phyloP scores from a whole-genome alignment of 345 rosid species.

The Camelina neglecta region DNA sequence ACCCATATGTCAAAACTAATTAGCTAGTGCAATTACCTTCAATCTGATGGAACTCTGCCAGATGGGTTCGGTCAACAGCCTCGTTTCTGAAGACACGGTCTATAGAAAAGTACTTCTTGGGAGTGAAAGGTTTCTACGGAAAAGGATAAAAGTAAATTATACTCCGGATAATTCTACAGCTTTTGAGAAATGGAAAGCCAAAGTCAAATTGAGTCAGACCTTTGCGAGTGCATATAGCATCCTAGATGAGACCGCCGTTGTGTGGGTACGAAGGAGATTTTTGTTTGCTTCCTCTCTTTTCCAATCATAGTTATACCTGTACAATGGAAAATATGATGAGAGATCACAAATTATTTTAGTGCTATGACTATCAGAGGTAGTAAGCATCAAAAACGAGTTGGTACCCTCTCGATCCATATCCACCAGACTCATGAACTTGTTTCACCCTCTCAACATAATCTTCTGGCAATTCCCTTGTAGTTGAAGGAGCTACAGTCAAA shows the following conservation, averaged over 20 bases:
- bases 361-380: not conserved
- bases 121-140: slow-evolving; percentile 64
- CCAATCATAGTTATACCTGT: slow-evolving; percentile 89
- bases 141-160: slow-evolving; percentile 12
- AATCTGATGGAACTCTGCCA: slow-evolving; percentile 96
- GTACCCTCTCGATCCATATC: slow-evolving; percentile 94
- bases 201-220: slow-evolving; percentile 50
- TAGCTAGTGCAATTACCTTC: slow-evolving; percentile 65
- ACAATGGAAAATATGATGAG: not conserved
- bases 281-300: slow-evolving; percentile 97
- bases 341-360: slow-evolving; percentile 1
- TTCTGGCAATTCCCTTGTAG: slow-evolving; percentile 78
- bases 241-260: slow-evolving; percentile 89
- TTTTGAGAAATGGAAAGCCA: not conserved
- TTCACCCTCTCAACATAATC: slow-evolving; percentile 87
- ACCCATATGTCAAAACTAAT: not conserved
- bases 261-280: slow-evolving; percentile 92
- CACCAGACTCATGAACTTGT: slow-evolving; percentile 81
- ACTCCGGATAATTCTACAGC: slow-evolving; percentile 10
- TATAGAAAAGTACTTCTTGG: slow-evolving; percentile 89
- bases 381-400: slow-evolving; percentile 7
- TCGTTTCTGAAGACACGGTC: slow-evolving; percentile 99
- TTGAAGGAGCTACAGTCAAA: slow-evolving; percentile 69
- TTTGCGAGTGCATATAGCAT: slow-evolving; percentile 90
- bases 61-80: slow-evolving; percentile 95